A percentile compares a stretch with the other conserved stretches of the same genome.
These are phyloP conservation scores for Venturia effusa DNA, from an alignment of 2,329 filamentous ascomycete species.

Conservation along the genomic window DNA sequence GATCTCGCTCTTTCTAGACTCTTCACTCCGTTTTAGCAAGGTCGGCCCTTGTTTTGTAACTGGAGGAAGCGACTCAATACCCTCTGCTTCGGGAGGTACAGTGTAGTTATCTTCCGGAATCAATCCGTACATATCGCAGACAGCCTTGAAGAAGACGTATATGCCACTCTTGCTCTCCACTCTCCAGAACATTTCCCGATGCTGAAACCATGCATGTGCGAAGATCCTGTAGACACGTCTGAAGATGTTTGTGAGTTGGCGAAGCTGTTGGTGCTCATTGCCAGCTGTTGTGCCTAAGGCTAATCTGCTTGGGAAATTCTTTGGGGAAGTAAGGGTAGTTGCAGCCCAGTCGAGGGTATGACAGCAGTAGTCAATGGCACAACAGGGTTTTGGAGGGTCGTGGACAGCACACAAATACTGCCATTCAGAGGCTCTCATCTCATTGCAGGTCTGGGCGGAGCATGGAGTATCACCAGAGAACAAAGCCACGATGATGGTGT, in stretches of 20 bases:
- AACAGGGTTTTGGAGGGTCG: constrained; percentile 91
- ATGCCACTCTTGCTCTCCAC: constrained; percentile 84
- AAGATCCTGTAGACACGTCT: constrained; percentile 91
- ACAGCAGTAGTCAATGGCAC: constrained; percentile 97
- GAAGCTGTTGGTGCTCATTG: constrained; percentile 45
- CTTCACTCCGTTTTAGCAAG: constrained; percentile 24
- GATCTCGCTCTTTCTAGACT: constrained; percentile 17
- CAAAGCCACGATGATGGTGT: constrained; percentile 82
- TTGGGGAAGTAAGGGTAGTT: constrained; percentile 85
- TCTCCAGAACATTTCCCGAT: constrained; percentile 88
- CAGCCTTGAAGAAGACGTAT: constrained; percentile 94
- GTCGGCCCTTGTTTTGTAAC: constrained; percentile 18
- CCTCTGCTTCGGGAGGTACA: constrained; percentile 85
- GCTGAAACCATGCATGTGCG: constrained; percentile 97
- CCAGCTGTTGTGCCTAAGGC: constrained; percentile 37
- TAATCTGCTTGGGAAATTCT: constrained; percentile 86
- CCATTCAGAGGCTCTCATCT: constrained; percentile 99
- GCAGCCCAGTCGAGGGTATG: constrained; percentile 97
- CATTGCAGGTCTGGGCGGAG: constrained; percentile 78
- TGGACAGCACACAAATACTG: constrained; percentile 98
- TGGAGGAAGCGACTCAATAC: constrained; percentile 44
- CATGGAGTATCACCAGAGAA: constrained; percentile 86
- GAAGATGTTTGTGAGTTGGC: constrained; percentile 91
- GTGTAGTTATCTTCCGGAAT: constrained; percentile 94
- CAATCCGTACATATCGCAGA: constrained; percentile 84